Evolutionary conservation across 495 filamentous ascomycete species (phyloP), one percentile per base, ranked within the genome.

Genomic region (Penicillium dipodomyicola): DNA sequence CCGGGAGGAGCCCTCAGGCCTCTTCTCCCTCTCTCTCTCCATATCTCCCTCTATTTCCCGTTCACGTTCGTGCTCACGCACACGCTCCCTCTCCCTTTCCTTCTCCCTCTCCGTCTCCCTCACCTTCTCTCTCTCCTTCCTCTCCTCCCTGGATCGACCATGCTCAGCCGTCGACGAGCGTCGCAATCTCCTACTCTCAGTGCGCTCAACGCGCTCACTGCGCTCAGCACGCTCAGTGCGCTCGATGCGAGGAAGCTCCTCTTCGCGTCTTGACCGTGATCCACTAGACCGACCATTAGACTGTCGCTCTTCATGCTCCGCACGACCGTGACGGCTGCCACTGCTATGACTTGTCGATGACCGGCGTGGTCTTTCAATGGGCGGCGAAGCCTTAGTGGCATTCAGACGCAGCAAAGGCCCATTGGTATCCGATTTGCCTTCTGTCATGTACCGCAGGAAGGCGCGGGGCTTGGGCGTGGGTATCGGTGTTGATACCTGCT

Each of bases 371-470:
- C 40, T 56, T 14, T 75, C 69, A 15, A 67, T 54, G 8, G 72
- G 58, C 9, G 66, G 60, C 7, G 65, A 44, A 7, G 73, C 70
- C 43, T 72, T 76, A 23, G 61, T 55, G 40, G 62, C 63, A 52
- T 76, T 76, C 19, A 75, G 55, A n/a, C 61, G 67, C 37, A 76
- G 62, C 9, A 73, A 58, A 42, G 69, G 71, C 2, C 67, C 68
- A 30, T 71, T 72, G 2, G 58, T 69, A 54, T 74, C 73, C 4
- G 70, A 68, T 23, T 69, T 60, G n/a, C 69, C 74, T 17, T 69
- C 67, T n/a, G 63, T 70, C 67, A 75, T 69, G 54, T 75, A 76
- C 29, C 71, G 68, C 39, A 78, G 58, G 62, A 76, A 74, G 17
- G 67, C 66, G 46, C 70, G 64, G 27, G 67, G 67, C 29, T 56